phyloP scores from a whole-genome alignment of 371 early-diverging fungal species.

The Actinomortierella ambigua region DNA sequence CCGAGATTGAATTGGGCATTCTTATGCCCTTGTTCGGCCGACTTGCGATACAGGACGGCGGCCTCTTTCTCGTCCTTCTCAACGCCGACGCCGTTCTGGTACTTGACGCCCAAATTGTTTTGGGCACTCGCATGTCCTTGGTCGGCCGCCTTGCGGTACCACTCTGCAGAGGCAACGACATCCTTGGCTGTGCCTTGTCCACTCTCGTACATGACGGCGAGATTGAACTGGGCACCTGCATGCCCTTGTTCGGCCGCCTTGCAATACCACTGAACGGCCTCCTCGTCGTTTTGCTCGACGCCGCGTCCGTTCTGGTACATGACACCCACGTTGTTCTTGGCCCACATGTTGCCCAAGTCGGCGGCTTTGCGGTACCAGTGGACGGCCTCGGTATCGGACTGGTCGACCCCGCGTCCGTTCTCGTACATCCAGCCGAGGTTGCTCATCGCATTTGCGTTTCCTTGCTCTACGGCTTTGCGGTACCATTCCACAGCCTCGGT shows the following conservation, averaged over 20 bases:
- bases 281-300: constrained; percentile 64
- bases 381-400: constrained; percentile 71
- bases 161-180: constrained; percentile 65
- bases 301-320: constrained; percentile 88
- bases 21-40: constrained; percentile 63
- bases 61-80: constrained; percentile 63
- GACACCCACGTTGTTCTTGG: constrained; percentile 67
- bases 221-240: constrained; percentile 82
- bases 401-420: constrained; percentile 71
- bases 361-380: constrained; percentile 81
- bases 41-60: constrained; percentile 74
- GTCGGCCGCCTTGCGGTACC: constrained; percentile 74
- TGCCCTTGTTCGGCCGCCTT: constrained; percentile 66
- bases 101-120: constrained; percentile 79
- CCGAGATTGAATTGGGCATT: constrained; percentile 79
- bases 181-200: constrained; percentile 77
- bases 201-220: constrained; percentile 85
- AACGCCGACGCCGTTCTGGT: constrained; percentile 86
- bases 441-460: constrained; percentile 83
- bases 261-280: constrained; percentile 75
- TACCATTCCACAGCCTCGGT: constrained; percentile 78
- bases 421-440: constrained; percentile 80
- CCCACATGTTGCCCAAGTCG: constrained; percentile 73
- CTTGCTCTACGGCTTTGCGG: constrained; percentile 68
- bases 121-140: constrained; percentile 84